phyloP scores from a whole-genome alignment of 2,329 filamentous ascomycete genomes.

The Parafenestella ontariensis region DNA sequence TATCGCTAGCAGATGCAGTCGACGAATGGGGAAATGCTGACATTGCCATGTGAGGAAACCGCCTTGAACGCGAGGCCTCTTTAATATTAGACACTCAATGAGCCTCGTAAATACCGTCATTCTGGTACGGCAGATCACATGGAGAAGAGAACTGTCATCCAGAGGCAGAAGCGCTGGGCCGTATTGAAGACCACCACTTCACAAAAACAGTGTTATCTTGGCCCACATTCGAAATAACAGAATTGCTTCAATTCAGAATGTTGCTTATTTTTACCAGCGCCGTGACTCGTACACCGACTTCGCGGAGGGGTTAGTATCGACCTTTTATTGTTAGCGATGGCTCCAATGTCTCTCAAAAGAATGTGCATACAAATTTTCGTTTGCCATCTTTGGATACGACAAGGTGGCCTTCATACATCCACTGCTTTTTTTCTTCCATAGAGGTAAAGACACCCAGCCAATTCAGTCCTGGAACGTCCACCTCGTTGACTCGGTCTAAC shows the following conservation, averaged over 20 bases:
- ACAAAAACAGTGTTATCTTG: too few relatives aligned
- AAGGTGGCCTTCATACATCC: conserved; percentile 21
- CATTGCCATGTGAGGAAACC: neutral
- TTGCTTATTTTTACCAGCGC: too few relatives aligned
- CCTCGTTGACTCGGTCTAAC: conserved; percentile 31
- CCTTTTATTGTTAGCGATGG: conserved; percentile 3
- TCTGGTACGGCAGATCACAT: neutral
- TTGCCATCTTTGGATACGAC: conserved; percentile 8
- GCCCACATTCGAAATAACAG: too few relatives aligned
- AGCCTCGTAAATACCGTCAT: neutral
- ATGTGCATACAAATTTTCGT: conserved; percentile 20
- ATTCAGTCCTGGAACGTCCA: neutral
- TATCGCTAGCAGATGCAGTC: neutral
- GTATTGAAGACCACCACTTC: too few relatives aligned
- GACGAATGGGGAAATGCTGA: neutral
- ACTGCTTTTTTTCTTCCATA: conserved; percentile 3
- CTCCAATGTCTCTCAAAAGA: neutral
- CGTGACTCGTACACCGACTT: conserved; percentile 9
- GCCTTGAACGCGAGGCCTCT: neutral
- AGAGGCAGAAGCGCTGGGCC: too few relatives aligned
- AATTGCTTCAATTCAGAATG: too few relatives aligned
- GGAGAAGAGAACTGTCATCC: too few relatives aligned
- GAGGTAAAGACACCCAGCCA: neutral
- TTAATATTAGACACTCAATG: neutral
- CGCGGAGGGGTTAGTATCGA: conserved; percentile 4